Evolutionary conservation across 192 early-diverging fungal species (phyloP), one percentile per base, ranked within the genome.

Genomic region (Irineochytrium annulatum): DNA sequence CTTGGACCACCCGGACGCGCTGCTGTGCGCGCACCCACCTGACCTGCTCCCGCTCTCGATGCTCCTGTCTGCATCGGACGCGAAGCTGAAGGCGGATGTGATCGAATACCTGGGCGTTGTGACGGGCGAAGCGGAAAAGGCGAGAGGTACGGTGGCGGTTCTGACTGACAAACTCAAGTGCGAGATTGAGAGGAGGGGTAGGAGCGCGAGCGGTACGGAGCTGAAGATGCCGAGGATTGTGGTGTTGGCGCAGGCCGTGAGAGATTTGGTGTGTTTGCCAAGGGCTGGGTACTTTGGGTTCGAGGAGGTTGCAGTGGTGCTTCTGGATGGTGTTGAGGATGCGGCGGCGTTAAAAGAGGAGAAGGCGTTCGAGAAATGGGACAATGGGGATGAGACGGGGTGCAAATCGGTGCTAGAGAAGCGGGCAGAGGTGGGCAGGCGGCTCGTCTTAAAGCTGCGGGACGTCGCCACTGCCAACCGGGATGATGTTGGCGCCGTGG

Each of bases 1-100:
- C 13, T 1, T 74, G 17, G 60, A 69, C 37, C 37, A 67, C 19
- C 35, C 69, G 6, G 27, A 29, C 26, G 65, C 68, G 6, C 64
- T 74, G 3, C 58, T 67, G 2, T 61, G 63, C 0, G 57, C 54
- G 3, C 49, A 72, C 5, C 58, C 68, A 29, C 73, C 73, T 6
- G 51, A 65, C 17, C 43, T 68, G 29, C 17, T 74, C 6, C 29
- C 55, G 27, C 28, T 27, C n/a, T 16, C 13, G 35, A 57, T 14
- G 2, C 26, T 68, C 1, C 27, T 74, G 2, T 43, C 56, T 33
- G 34, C 24, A 26, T 13, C 32, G 3, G 13, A 3, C 8, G n/a
- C 31, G 13, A 29, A 6, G 3, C 19, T 6, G 19, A 60, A 70
- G 39, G 16, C 31, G 1, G 61, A 71, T 28, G 14, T 73, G 22